Percentiles rank a stretch among this genome's conserved stretches.
phyloP scores from a whole-genome alignment of 768 basidiomycete genomes.

The Mycena capillaripes region DNA sequence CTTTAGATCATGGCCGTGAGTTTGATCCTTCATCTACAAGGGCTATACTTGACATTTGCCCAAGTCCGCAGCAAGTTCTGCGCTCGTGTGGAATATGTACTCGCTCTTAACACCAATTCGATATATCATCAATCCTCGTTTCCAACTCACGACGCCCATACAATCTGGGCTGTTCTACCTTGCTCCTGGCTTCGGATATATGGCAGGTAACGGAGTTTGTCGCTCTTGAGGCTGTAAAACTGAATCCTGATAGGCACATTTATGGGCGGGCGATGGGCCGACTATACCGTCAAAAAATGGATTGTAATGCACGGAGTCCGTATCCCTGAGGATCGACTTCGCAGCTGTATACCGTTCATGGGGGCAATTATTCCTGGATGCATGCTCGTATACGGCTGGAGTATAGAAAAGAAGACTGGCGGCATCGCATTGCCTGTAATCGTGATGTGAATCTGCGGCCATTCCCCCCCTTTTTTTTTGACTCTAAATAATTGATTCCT shows the following conservation, averaged over 20 bases:
- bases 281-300: conserved; percentile 37
- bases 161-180: conserved; percentile 38
- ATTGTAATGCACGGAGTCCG: conserved; percentile 32
- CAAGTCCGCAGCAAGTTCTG: conserved; percentile 17
- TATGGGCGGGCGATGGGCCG: conserved; percentile 34
- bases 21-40: background rate
- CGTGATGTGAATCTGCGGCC: conserved; percentile 19
- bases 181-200: conserved; percentile 32
- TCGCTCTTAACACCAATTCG: conserved; percentile 36
- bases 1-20: conserved; percentile 29
- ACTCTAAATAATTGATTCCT: background rate
- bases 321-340: conserved; percentile 32
- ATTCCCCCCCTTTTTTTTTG: background rate
- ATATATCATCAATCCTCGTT: conserved; percentile 37
- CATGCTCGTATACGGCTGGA: conserved; percentile 37
- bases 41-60: background rate
- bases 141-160: conserved; percentile 29
- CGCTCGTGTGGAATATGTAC: conserved; percentile 39
- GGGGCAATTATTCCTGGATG: conserved; percentile 28
- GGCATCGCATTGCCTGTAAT: conserved; percentile 35
- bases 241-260: conserved; percentile 22
- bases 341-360: conserved; percentile 33
- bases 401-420: conserved; percentile 33
- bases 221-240: background rate
- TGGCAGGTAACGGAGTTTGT: background rate